Conservation (phyloP, 2,329 filamentous ascomycete genomes). For the Penicillium sp. region DNA sequence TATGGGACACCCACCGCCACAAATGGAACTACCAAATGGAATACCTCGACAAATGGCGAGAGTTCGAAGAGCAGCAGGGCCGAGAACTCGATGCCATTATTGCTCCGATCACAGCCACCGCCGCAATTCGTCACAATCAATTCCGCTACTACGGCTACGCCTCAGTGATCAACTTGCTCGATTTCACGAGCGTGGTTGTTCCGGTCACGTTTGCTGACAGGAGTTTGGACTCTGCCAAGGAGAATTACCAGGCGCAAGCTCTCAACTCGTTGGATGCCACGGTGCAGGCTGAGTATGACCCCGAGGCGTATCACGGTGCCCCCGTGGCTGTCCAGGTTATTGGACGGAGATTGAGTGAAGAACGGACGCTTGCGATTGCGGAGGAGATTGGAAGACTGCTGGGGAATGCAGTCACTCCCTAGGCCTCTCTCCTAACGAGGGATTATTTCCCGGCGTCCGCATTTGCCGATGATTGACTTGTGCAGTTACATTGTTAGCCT, state of each 20-base stretch:
- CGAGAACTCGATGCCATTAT: constrained; percentile 36
- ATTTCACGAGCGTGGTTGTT: constrained; percentile 41
- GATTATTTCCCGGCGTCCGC: no score
- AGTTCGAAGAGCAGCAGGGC: constrained; percentile 12
- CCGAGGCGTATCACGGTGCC: constrained; percentile 40
- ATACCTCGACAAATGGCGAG: constrained; percentile 29
- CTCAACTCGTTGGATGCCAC: constrained; percentile 37
- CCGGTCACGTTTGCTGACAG: constrained; percentile 43
- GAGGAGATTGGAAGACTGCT: constrained; percentile 32
- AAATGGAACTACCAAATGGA: constrained; percentile 31
- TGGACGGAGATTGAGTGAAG: constrained; percentile 40
- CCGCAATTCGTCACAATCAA: constrained; percentile 33
- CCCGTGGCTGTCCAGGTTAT: constrained; percentile 43
- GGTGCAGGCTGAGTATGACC: constrained; percentile 43
- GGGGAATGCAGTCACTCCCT: constrained; percentile 21
- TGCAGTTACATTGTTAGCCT: no score
- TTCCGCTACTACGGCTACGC: constrained; percentile 39
- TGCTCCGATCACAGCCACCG: constrained; percentile 34
- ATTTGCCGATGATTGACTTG: no score
- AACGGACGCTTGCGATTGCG: constrained; percentile 39
- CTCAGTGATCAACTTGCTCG: constrained; percentile 34
- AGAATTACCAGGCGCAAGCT: neutral
- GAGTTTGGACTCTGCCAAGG: constrained; percentile 25
- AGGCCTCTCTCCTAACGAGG: neutral
- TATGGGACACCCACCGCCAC: constrained; percentile 9